Evolutionary conservation across 163 green algal genomes (phyloP).

Genomic region (Dunaliella salina): DNA sequence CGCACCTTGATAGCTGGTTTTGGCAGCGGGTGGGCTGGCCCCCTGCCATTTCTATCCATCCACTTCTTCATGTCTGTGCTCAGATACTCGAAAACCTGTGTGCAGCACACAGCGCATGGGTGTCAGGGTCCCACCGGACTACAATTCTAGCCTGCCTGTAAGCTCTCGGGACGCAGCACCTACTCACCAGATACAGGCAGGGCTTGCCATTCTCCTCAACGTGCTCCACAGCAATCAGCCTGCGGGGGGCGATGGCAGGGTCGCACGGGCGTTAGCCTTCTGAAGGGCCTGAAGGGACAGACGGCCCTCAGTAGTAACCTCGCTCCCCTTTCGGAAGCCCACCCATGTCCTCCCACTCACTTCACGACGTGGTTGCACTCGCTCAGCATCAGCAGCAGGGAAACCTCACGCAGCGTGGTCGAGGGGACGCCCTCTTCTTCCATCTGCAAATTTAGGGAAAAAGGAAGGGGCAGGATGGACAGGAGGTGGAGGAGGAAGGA

Average conservation of each 20-base stretch:
- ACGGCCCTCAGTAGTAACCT: too few relatives aligned
- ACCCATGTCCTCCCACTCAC: conserved; percentile 58
- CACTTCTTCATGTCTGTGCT: conserved; percentile 98
- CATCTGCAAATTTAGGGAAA: conserved; percentile 71
- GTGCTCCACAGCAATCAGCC: conserved; percentile 93
- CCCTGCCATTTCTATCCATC: conserved; percentile 93
- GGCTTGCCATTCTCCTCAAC: conserved; percentile 92
- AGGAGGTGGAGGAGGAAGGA: too few relatives aligned
- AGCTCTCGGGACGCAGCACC: too few relatives aligned
- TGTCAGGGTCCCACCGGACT: too few relatives aligned
- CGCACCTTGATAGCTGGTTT: conserved; percentile 74
- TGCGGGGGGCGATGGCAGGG: conserved; percentile 40
- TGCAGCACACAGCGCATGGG: neutral
- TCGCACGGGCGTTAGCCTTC: too few relatives aligned
- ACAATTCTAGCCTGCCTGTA: too few relatives aligned
- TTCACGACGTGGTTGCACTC: conserved; percentile 97
- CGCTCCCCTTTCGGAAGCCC: too few relatives aligned
- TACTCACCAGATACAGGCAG: conserved; percentile 89
- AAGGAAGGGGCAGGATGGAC: too few relatives aligned
- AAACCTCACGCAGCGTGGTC: conserved; percentile 94
- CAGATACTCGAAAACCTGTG: conserved; percentile 96
- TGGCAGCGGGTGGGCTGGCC: conserved; percentile 70
- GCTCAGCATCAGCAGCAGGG: conserved; percentile 94
- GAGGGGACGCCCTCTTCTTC: conserved; percentile 97
- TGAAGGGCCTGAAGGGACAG: too few relatives aligned